Evolutionary conservation across 352 stramenopile species (phyloP), one percentile per base, ranked within the genome.

Genomic region (Pythium guiyangense): DNA sequence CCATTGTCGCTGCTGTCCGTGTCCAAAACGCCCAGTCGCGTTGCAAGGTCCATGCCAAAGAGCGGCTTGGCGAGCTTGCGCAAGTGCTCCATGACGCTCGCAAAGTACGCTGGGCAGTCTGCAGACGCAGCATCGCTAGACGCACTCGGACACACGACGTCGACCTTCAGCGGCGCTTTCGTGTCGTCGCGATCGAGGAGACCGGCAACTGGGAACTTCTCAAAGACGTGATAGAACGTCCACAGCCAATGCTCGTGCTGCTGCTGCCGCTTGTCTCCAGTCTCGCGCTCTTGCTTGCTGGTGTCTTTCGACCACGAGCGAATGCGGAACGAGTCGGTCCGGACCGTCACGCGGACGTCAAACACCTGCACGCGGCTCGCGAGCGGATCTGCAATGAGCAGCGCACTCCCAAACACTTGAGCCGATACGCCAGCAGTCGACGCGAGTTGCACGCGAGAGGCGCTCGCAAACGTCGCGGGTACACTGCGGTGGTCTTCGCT

Each of bases 31-130:
- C 14, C 27, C 56, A n/a, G 20, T 51, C 39, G 14, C 39, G 45
- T 27, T 40, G 22, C 10, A 81, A 56, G n/a, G 51, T 80, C 63
- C 63, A 79, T 71, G 39, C 55, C 66, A 6, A 49, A 29, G 27
- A 92, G 54, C 25, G 70, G 66, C 54, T 92, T 92, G 59, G 88
- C 79, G 18, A 88, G 64, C 20, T 74, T 69, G 15, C 60, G 60
- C 22, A 92, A 52, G 18, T 83, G 71, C 3, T 66, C 40, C 74
- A 86, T 89, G 45, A 88, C 56, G 9, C 35, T 49, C 4, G 53
- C 49, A 22, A 88, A 59, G 46, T 78, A 79, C 3, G 20, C 4
- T 4, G 29, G 45, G 35, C 37, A 49, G 20, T 57, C 18, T 1
- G 46, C 20, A 26, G 51, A 48, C 2, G 54, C 17, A 12, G 55